Conservation (phyloP, 2,329 filamentous ascomycete species). For the Aspergillus ruber region DNA sequence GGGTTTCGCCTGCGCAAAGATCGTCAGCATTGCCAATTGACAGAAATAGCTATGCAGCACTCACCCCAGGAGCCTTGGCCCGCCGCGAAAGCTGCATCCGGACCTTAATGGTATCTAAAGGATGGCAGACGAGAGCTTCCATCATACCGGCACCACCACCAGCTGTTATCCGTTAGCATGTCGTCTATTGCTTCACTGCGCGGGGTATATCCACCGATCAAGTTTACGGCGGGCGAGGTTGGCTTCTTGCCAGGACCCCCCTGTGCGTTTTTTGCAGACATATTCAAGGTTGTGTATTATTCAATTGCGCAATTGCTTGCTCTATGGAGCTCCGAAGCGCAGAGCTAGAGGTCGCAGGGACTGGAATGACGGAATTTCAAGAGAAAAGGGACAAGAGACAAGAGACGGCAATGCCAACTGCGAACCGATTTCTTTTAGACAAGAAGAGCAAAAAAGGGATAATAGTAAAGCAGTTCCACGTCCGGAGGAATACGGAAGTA, state of each 20-base stretch:
- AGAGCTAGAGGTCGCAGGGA: neutral
- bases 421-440: conserved; percentile 1
- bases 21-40: conserved; percentile 7
- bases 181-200: neutral
- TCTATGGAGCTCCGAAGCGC: neutral
- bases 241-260: conserved; percentile 58
- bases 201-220: conserved; percentile 62
- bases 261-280: conserved; percentile 56
- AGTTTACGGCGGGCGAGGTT: conserved; percentile 78
- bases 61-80: conserved; percentile 69
- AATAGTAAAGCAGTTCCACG: conserved; percentile 9
- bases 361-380: neutral
- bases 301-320: neutral
- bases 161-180: conserved; percentile 49
- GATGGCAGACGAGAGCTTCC: conserved; percentile 95
- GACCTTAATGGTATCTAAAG: conserved; percentile 97
- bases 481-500: conserved; percentile 31
- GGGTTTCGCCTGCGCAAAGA: conserved; percentile 52
- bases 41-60: conserved; percentile 20
- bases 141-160: conserved; percentile 98
- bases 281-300: conserved; percentile 20
- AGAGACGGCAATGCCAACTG: neutral
- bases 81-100: conserved; percentile 96
- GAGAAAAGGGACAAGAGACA: conserved; percentile 1
- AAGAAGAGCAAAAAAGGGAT: conserved; percentile 2